A percentile compares a stretch with the other conserved stretches of the same genome.
Evolutionary conservation across 805 yeast genomes (phyloP).

Genomic region (Metschnikowia amazonensis): DNA sequence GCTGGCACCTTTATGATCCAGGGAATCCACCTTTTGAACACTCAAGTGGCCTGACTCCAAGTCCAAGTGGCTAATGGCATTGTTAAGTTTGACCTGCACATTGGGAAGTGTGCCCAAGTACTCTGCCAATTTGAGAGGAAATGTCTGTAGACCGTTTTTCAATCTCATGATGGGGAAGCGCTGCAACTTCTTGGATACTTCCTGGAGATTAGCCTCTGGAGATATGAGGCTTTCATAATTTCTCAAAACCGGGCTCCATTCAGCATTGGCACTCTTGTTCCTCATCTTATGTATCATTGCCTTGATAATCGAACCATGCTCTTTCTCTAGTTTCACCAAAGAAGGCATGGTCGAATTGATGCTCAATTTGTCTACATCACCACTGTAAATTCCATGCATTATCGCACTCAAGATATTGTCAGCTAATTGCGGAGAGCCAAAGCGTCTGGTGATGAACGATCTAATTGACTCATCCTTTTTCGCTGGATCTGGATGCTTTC

Average conservation of each 20-base stretch:
- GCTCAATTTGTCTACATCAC: slow-evolving; percentile 63
- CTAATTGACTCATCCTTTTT: slow-evolving; percentile 66
- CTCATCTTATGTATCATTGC: slow-evolving; percentile 37
- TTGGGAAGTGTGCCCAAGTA: slow-evolving; percentile 38
- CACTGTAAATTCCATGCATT: slow-evolving; percentile 85
- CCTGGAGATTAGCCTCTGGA: slow-evolving; percentile 36
- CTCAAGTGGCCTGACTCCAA: slow-evolving; percentile 14
- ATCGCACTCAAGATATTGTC: slow-evolving; percentile 73
- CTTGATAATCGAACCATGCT: slow-evolving; percentile 55
- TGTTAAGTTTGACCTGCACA: slow-evolving; percentile 35
- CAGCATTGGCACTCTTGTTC: slow-evolving; percentile 8
- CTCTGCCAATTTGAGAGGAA: slow-evolving; percentile 44
- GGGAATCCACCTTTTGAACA: background rate
- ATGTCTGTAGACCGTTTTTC: slow-evolving; percentile 50
- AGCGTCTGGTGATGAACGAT: slow-evolving; percentile 62
- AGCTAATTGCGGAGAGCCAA: slow-evolving; percentile 50
- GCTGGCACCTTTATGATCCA: background rate
- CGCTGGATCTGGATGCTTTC: slow-evolving; percentile 16
- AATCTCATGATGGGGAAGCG: slow-evolving; percentile 61
- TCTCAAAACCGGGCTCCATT: slow-evolving; percentile 20
- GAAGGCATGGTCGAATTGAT: slow-evolving; percentile 55
- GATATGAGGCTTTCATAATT: slow-evolving; percentile 40
- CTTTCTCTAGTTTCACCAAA: slow-evolving; percentile 54
- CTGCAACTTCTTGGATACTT: slow-evolving; percentile 38
- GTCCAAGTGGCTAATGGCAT: slow-evolving; percentile 22